Evolutionary conservation across 176 grass and related monocot species (phyloP).

Genomic region (Avena sativa): DNA sequence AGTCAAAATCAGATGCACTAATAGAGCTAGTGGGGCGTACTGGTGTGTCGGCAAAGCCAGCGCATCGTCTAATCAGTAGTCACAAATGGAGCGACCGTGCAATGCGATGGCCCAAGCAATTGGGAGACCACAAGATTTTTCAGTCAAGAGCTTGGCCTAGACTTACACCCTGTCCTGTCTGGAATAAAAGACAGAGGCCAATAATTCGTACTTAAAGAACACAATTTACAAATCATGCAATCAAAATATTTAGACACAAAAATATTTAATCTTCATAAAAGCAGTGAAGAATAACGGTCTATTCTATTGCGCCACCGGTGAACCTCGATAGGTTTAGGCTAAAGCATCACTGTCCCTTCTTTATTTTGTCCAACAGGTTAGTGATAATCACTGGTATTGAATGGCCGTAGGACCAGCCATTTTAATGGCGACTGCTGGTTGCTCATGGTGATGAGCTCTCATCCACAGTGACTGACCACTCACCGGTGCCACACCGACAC

Average conservation of each 20-base stretch:
- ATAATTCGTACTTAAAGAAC: neutral
- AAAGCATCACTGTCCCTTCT: neutral
- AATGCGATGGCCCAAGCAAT: constrained; percentile 13
- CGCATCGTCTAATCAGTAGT: neutral
- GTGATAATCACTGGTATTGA: constrained; percentile 4
- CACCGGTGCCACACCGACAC: constrained; percentile 12
- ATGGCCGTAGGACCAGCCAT: constrained; percentile 30
- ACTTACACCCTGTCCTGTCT: constrained; percentile 34
- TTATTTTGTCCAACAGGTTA: constrained; percentile 6
- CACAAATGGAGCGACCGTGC: neutral
- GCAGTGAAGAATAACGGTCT: neutral
- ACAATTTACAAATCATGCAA: no score
- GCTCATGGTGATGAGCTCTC: neutral
- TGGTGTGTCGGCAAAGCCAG: constrained; percentile 34
- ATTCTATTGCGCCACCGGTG: constrained; percentile 18
- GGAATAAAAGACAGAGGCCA: neutral
- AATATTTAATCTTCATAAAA: neutral
- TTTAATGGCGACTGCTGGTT: constrained; percentile 45
- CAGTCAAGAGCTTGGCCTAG: neutral
- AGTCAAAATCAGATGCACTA: constrained; percentile 29
- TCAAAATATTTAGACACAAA: no score
- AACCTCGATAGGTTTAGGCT: neutral
- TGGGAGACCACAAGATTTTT: neutral
- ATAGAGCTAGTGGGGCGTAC: neutral
- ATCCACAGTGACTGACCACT: constrained; percentile 45